Evolutionary conservation across 106 monocot genomes (phyloP).

Genomic region (Gastrodia elata): DNA sequence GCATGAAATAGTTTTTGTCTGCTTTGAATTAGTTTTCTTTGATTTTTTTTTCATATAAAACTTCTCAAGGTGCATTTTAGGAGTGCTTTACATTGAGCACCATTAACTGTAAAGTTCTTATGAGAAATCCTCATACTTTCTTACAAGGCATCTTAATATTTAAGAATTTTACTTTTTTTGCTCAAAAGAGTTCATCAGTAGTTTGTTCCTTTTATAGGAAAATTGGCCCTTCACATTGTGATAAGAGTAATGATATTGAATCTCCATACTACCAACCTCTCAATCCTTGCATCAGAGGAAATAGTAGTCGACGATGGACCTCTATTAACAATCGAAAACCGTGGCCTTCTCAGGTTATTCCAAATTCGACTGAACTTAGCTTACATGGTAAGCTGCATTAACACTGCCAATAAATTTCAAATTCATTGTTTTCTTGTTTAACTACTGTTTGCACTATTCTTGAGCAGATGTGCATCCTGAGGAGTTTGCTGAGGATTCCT

Average conservation of each 20-base stretch:
- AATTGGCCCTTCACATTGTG: conserved; percentile 56
- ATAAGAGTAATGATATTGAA: conserved; percentile 59
- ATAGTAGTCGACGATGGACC: conserved; percentile 66
- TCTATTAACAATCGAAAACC: conserved; percentile 57
- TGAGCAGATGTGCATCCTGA: conserved; percentile 49
- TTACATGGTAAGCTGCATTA: conserved; percentile 48
- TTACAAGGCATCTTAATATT: no score
- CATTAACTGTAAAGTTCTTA: no score
- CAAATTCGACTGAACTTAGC: conserved; percentile 58
- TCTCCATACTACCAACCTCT: conserved; percentile 72
- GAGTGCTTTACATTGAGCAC: no score
- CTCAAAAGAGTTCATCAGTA: no score
- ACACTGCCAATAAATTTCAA: not conserved
- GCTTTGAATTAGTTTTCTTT: not conserved
- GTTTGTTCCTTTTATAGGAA: conserved; percentile 31
- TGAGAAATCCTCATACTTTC: no score
- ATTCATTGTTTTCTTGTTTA: not conserved
- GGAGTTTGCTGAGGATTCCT: conserved; percentile 53
- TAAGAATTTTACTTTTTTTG: no score
- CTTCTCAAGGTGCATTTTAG: no score
- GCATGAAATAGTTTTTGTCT: no score
- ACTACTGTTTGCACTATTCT: not conserved
- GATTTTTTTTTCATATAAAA: not conserved
- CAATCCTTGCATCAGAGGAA: conserved; percentile 68
- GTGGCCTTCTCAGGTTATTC: conserved; percentile 58